Evolutionary conservation across 2,329 filamentous ascomycete genomes (phyloP).

Genomic region (Apiospora marii): DNA sequence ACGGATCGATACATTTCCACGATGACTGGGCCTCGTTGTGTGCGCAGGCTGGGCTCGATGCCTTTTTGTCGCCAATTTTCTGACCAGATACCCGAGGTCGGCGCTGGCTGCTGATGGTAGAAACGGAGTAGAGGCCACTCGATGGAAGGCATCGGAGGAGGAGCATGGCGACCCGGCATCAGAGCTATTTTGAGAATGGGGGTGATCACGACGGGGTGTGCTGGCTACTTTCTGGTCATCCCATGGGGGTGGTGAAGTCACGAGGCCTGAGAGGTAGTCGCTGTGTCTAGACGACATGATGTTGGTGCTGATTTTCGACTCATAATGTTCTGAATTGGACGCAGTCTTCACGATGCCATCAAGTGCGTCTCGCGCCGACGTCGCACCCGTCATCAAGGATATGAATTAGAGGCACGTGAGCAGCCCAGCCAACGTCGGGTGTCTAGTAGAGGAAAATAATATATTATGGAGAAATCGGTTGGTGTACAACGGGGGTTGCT

Average conservation of each 20-base stretch:
- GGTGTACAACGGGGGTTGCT: not conserved
- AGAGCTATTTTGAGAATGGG: not conserved
- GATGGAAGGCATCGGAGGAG: not conserved
- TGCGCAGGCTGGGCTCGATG: not conserved
- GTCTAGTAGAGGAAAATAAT: not conserved
- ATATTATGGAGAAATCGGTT: not conserved
- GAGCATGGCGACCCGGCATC: not conserved
- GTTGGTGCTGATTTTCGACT: not conserved
- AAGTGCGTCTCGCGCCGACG: not conserved
- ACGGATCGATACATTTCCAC: not conserved
- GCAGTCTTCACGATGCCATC: constrained; percentile 1
- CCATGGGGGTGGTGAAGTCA: not conserved
- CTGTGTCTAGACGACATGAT: constrained; percentile 1
- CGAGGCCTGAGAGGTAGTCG: not conserved
- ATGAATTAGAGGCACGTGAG: not conserved
- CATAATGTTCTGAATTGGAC: not conserved
- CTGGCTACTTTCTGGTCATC: not conserved
- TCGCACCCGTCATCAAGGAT: not conserved
- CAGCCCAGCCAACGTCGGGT: not conserved
- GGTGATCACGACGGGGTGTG: not conserved
- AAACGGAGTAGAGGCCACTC: constrained; percentile 1
- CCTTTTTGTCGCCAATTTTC: not conserved
- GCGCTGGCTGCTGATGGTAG: not conserved
- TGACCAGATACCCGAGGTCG: not conserved
- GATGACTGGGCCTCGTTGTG: not conserved